phyloP scores from a whole-genome alignment of 257 asterid genomes.

The Scutellaria minor region DNA sequence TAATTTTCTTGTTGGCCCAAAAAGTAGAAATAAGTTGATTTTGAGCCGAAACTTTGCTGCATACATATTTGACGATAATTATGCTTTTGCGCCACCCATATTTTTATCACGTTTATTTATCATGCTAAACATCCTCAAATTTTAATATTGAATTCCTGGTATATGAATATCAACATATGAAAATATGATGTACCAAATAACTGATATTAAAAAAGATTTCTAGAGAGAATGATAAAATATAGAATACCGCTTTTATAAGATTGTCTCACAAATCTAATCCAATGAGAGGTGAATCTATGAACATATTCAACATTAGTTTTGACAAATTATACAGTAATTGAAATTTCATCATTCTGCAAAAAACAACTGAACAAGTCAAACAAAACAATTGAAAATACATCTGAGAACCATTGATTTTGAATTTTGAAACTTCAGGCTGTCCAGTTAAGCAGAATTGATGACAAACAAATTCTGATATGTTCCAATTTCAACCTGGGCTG shows the following conservation, averaged over 20 bases:
- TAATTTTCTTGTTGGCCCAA: background rate
- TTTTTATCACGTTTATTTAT: constrained; percentile 20
- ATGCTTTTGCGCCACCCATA: constrained; percentile 7
- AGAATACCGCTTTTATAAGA: background rate
- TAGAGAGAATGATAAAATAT: no score
- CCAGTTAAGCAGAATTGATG: background rate
- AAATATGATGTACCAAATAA: no score
- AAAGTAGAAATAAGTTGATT: constrained; percentile 22
- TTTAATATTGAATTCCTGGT: no score
- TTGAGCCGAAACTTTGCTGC: constrained; percentile 21
- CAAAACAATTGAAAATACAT: background rate
- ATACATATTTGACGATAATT: constrained; percentile 25
- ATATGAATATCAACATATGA: no score
- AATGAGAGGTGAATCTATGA: no score
- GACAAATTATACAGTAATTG: background rate
- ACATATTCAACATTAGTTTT: no score
- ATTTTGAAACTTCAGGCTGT: background rate
- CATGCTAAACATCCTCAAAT: no score
- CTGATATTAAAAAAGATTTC: no score
- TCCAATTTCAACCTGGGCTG: background rate
- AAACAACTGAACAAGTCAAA: background rate
- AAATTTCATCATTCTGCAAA: background rate
- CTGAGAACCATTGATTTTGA: background rate
- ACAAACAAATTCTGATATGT: background rate
- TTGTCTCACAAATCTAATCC: no score